These are phyloP conservation scores for Salisapilia sapeloensis DNA, from an alignment of 352 stramenopile species.

Conservation along the genomic window DNA sequence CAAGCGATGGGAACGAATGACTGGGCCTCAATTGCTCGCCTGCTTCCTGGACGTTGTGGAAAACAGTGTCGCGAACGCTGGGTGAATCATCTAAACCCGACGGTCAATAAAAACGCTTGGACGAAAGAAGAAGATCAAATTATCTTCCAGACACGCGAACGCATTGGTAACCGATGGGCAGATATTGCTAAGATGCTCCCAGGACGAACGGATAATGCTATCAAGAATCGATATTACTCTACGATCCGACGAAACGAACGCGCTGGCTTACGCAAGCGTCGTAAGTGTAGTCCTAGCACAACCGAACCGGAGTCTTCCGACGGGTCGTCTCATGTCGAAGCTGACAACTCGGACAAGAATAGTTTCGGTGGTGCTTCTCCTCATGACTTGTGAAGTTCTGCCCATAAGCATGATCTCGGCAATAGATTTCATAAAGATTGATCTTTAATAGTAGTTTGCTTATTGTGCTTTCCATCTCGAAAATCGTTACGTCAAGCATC, in stretches of 20 bases:
- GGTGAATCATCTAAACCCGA: slow-evolving; percentile 92
- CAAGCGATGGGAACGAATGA: slow-evolving; percentile 38
- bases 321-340: slow-evolving; percentile 1
- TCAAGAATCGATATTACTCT: slow-evolving; percentile 93
- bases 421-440: too few relatives aligned
- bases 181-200: slow-evolving; percentile 92
- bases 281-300: slow-evolving; percentile 7
- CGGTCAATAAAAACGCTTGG: slow-evolving; percentile 91
- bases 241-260: slow-evolving; percentile 60
- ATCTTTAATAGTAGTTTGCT: too few relatives aligned
- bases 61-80: slow-evolving; percentile 95
- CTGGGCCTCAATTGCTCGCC: slow-evolving; percentile 88
- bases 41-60: slow-evolving; percentile 86
- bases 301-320: slow-evolving; percentile 4
- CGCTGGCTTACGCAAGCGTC: slow-evolving; percentile 40
- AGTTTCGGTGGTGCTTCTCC: too few relatives aligned
- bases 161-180: slow-evolving; percentile 92
- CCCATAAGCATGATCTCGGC: too few relatives aligned
- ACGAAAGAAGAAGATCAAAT: slow-evolving; percentile 84
- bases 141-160: slow-evolving; percentile 56
- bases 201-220: slow-evolving; percentile 90
- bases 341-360: slow-evolving; percentile 10
- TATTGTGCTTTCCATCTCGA: too few relatives aligned
- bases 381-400: too few relatives aligned
- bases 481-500: too few relatives aligned